phyloP scores from a whole-genome alignment of 2,329 filamentous ascomycete genomes.

The Chaetoscypha palmicola region DNA sequence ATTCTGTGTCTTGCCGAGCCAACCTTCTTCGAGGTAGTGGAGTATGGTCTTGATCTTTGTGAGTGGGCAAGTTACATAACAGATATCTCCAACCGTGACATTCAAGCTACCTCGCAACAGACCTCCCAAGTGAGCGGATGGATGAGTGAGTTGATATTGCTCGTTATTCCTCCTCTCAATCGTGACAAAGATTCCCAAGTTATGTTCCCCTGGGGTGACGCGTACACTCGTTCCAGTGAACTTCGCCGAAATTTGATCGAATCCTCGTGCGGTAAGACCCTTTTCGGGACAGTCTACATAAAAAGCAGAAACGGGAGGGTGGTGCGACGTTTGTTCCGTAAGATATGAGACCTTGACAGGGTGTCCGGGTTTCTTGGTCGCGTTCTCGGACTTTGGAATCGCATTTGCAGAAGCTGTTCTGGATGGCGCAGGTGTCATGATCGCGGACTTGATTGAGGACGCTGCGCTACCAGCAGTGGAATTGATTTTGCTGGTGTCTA shows the following conservation, averaged over 20 bases:
- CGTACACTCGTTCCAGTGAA: conserved; percentile 94
- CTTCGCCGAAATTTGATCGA: conserved; percentile 94
- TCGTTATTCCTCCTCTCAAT: conserved; percentile 74
- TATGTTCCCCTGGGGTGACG: conserved; percentile 86
- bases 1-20: conserved; percentile 87
- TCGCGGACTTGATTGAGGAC: conserved; percentile 27
- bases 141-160: conserved; percentile 91
- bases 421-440: conserved; percentile 15
- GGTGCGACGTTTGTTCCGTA: conserved; percentile 96
- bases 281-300: conserved; percentile 88
- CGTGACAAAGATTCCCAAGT: conserved; percentile 91
- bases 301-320: conserved; percentile 94
- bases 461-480: conserved; percentile 19
- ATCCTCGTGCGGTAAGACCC: conserved; percentile 80
- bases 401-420: conserved; percentile 19
- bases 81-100: conserved; percentile 83
- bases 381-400: conserved; percentile 12
- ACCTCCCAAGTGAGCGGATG: conserved; percentile 85
- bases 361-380: conserved; percentile 29
- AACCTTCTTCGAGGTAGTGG: conserved; percentile 89
- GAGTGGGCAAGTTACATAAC: conserved; percentile 82
- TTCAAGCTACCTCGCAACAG: conserved; percentile 80
- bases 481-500: conserved; percentile 32
- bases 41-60: conserved; percentile 88
- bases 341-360: conserved; percentile 82